Evolutionary conservation across 441 rosid species (phyloP).

Genomic region (Bocquillonia castaneifolia): DNA sequence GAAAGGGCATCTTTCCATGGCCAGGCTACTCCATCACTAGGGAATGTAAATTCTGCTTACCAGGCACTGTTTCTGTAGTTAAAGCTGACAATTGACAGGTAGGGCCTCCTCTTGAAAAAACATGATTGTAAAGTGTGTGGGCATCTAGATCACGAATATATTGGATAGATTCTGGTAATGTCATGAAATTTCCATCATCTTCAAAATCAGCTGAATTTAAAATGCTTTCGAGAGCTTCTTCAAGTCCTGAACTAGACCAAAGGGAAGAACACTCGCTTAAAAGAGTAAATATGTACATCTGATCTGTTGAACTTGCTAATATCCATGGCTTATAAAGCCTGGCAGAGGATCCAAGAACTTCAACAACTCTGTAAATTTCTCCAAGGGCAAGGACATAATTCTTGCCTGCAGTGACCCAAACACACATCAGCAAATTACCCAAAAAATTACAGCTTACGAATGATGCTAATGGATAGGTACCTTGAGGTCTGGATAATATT

Average conservation of each 20-base stretch:
- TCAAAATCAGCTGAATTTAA: constrained; percentile 33
- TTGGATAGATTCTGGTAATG: constrained; percentile 39
- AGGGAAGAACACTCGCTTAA: constrained; percentile 43
- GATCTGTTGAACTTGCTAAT: constrained; percentile 33
- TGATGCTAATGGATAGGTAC: constrained; percentile 32
- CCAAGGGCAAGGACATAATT: constrained; percentile 54
- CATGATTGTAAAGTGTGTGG: constrained; percentile 32
- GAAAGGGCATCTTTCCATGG: not conserved
- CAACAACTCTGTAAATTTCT: constrained; percentile 59
- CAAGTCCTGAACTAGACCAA: constrained; percentile 68
- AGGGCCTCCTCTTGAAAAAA: constrained; percentile 37
- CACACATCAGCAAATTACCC: not conserved
- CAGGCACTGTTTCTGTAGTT: constrained; percentile 37
- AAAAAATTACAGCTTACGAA: not conserved
- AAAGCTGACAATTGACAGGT: constrained; percentile 47
- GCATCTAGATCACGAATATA: constrained; percentile 37
- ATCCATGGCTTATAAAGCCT: constrained; percentile 68
- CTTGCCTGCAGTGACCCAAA: constrained; percentile 40
- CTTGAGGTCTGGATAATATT: constrained; percentile 43
- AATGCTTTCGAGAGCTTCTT: constrained; percentile 45
- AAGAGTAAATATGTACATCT: constrained; percentile 29
- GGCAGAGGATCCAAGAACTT: constrained; percentile 48
- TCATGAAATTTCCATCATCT: constrained; percentile 28
- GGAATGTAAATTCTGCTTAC: constrained; percentile 27
- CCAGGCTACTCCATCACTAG: not conserved